phyloP scores from a whole-genome alignment of 116 monocot genomes.

The Iris pallida region DNA sequence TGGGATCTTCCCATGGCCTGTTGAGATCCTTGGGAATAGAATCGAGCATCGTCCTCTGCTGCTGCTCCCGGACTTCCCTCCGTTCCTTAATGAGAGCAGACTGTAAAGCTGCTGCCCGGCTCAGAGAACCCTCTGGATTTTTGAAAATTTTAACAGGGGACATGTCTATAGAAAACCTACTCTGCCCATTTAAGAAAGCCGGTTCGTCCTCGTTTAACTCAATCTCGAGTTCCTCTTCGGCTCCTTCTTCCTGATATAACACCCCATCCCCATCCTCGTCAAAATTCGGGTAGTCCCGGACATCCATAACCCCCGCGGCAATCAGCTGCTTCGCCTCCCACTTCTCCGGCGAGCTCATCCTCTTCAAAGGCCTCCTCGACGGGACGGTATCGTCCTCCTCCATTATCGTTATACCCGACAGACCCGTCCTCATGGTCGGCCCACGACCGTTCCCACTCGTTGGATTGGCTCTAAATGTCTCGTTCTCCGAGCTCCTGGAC shows the following conservation, averaged over 20 bases:
- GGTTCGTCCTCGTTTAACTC: slow-evolving; percentile 98
- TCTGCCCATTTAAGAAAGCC: slow-evolving; percentile 90
- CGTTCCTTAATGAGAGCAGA: slow-evolving; percentile 94
- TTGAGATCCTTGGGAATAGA: slow-evolving; percentile 98
- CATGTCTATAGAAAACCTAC: slow-evolving; percentile 92
- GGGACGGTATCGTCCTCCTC: slow-evolving; percentile 56
- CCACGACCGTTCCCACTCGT: slow-evolving; percentile 27
- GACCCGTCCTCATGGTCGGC: slow-evolving; percentile 44
- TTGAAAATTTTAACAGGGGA: slow-evolving; percentile 97
- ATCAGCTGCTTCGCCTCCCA: slow-evolving; percentile 95
- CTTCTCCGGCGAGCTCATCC: slow-evolving; percentile 95
- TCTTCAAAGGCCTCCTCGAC: slow-evolving; percentile 73
- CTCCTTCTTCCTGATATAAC: slow-evolving; percentile 88
- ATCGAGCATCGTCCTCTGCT: slow-evolving; percentile 92
- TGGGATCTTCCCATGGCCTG: slow-evolving; percentile 97
- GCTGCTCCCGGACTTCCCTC: slow-evolving; percentile 91
- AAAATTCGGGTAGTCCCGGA: slow-evolving; percentile 61
- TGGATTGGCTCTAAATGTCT: slow-evolving; percentile 61
- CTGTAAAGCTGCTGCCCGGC: slow-evolving; percentile 88
- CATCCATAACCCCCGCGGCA: slow-evolving; percentile 76
- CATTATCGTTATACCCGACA: slow-evolving; percentile 78
- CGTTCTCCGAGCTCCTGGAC: slow-evolving; percentile 50
- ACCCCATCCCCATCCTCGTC: slow-evolving; percentile 87
- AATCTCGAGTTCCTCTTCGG: slow-evolving; percentile 90
- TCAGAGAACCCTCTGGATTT: slow-evolving; percentile 94